These are phyloP conservation scores for Saksenaea oblongispora DNA, from an alignment of 371 early-diverging fungal genomes.

Conservation along the genomic window DNA sequence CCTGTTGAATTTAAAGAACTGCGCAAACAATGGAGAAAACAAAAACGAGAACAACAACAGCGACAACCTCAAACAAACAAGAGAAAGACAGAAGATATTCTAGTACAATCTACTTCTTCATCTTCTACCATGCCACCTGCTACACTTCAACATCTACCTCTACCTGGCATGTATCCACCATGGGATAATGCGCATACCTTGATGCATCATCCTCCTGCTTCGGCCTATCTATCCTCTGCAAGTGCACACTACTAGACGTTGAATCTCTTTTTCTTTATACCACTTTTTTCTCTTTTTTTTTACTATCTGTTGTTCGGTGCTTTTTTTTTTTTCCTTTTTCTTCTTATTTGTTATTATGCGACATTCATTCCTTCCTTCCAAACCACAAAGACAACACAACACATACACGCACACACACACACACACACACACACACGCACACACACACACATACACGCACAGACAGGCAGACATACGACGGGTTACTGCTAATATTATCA, in stretches of 20 bases:
- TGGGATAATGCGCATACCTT: neutral
- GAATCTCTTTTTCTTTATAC: neutral
- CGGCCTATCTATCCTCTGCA: constrained; percentile 4
- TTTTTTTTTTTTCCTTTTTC: neutral
- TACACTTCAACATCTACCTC: neutral
- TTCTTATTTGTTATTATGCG: neutral
- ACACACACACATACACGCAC: no score
- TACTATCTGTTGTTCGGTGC: neutral
- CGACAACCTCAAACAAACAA: neutral
- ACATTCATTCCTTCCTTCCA: neutral
- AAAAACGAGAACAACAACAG: constrained; percentile 20
- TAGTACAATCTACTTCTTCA: neutral
- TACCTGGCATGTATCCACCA: neutral
- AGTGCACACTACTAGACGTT: neutral
- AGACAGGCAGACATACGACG: no score
- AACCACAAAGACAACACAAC: neutral
- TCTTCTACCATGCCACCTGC: neutral
- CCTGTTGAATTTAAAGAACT: constrained; percentile 38
- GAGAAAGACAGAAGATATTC: neutral
- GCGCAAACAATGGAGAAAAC: constrained; percentile 33
- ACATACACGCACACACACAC: no score
- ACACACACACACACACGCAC: no score
- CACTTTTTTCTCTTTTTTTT: neutral
- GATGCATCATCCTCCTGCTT: neutral
- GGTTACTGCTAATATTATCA: neutral